phyloP scores from a whole-genome alignment of 257 asterid species.

The Petrea volubilis region DNA sequence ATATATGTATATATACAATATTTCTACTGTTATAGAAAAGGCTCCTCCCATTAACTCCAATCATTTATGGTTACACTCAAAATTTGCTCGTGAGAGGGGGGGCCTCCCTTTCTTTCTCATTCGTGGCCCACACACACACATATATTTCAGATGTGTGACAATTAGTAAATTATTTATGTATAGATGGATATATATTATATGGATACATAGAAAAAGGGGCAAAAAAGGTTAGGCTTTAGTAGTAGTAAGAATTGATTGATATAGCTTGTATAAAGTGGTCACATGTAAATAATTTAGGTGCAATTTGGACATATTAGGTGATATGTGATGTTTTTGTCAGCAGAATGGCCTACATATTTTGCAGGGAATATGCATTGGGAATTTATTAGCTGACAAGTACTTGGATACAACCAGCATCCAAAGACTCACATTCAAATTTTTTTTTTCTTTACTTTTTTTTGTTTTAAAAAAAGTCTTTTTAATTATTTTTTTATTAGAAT shows the following conservation, averaged over 20 bases:
- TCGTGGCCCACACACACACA: background rate
- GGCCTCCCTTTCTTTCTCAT: conserved; percentile 14
- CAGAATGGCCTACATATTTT: conserved; percentile 38
- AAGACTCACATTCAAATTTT: background rate
- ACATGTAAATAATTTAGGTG: conserved; percentile 26
- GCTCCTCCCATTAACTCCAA: conserved; percentile 18
- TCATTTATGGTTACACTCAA: conserved; percentile 33
- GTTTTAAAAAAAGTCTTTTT: background rate
- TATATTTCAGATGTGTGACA: conserved; percentile 23
- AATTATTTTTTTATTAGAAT: background rate
- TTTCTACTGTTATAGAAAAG: background rate
- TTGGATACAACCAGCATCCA: conserved; percentile 21
- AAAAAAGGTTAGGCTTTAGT: background rate
- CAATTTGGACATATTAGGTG: conserved; percentile 30
- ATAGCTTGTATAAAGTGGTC: background rate
- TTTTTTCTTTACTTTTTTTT: background rate
- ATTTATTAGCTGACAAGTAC: conserved; percentile 23
- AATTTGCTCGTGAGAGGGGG: conserved; percentile 38
- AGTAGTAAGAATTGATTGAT: background rate
- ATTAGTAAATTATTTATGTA: background rate
- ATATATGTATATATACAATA: no score
- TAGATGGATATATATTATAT: no score
- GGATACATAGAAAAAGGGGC: no score
- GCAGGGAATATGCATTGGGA: conserved; percentile 22
- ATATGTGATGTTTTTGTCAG: conserved; percentile 13